A percentile compares a stretch with the other conserved stretches of the same genome.
These are phyloP conservation scores for Amanita molliuscula DNA, from an alignment of 768 basidiomycete genomes.

Conservation along the genomic window DNA sequence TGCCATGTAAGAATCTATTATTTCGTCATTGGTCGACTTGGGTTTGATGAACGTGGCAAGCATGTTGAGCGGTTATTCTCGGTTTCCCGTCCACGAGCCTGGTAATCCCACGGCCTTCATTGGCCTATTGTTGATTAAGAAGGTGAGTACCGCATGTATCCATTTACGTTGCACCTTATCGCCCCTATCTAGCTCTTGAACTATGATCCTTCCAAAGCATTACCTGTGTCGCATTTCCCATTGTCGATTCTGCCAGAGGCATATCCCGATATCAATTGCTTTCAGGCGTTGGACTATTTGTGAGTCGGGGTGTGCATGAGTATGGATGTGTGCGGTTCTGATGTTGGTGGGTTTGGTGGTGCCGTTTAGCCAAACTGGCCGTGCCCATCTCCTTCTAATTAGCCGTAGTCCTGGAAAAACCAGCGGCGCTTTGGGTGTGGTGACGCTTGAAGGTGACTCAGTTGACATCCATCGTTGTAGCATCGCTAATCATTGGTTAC, in stretches of 20 bases:
- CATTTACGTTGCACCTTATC: neutral
- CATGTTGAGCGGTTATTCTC: constrained; percentile 77
- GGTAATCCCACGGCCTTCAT: constrained; percentile 60
- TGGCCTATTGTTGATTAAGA: constrained; percentile 78
- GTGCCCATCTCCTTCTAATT: constrained; percentile 84
- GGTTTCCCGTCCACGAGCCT: constrained; percentile 81
- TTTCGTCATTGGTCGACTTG: neutral
- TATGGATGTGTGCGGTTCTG: no score
- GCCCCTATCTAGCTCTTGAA: constrained; percentile 51
- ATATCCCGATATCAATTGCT: constrained; percentile 78
- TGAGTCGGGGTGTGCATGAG: constrained; percentile 18
- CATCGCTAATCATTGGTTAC: neutral
- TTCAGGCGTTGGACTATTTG: constrained; percentile 94
- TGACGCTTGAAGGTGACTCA: constrained; percentile 70
- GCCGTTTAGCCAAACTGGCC: constrained; percentile 70
- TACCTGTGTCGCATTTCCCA: constrained; percentile 64
- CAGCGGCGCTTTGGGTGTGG: constrained; percentile 84
- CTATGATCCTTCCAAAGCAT: constrained; percentile 77
- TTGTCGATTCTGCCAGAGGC: constrained; percentile 88
- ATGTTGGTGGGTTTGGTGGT: neutral
- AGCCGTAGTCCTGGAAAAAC: constrained; percentile 72
- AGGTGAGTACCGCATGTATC: constrained; percentile 27
- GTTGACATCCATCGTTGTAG: neutral
- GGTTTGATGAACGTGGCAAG: constrained; percentile 19
- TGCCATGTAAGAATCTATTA: constrained; percentile 36